Percentiles rank a stretch among this genome's conserved stretches.
phyloP scores from a whole-genome alignment of 2,329 filamentous ascomycete species.

The Calonectria montana region DNA sequence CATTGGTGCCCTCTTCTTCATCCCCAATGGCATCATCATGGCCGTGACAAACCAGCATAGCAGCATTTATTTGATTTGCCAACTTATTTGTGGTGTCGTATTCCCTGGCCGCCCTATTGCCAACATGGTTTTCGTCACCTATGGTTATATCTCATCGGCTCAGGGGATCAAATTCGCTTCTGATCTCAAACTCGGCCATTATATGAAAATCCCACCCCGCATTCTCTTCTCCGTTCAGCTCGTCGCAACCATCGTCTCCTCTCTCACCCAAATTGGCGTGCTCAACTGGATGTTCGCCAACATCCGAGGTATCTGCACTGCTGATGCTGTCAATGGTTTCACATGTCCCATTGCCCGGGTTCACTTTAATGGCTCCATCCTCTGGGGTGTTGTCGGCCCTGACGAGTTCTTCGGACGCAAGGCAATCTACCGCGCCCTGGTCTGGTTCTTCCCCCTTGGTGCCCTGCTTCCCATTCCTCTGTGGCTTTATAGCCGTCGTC shows the following conservation, averaged over 20 bases:
- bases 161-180: slow-evolving; percentile 91
- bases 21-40: slow-evolving; percentile 93
- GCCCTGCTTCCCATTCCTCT: slow-evolving; percentile 79
- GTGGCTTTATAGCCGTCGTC: slow-evolving; percentile 75
- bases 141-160: slow-evolving; percentile 88
- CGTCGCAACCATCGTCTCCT: slow-evolving; percentile 79
- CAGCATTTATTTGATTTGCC: slow-evolving; percentile 87
- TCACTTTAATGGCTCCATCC: slow-evolving; percentile 89
- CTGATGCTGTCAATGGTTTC: slow-evolving; percentile 85
- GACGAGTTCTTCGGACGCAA: slow-evolving; percentile 82
- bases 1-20: slow-evolving; percentile 85
- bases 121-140: slow-evolving; percentile 94
- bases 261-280: slow-evolving; percentile 83
- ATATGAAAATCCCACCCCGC: slow-evolving; percentile 88
- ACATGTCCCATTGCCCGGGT: slow-evolving; percentile 88
- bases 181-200: slow-evolving; percentile 88
- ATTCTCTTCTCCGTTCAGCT: slow-evolving; percentile 84
- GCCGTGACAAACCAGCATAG: slow-evolving; percentile 91
- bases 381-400: slow-evolving; percentile 91
- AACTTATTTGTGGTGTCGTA: slow-evolving; percentile 83
- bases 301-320: slow-evolving; percentile 81
- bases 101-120: slow-evolving; percentile 89
- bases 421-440: slow-evolving; percentile 79
- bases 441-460: slow-evolving; percentile 86
- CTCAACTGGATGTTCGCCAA: slow-evolving; percentile 91